phyloP scores from a whole-genome alignment of 2,329 filamentous ascomycete genomes.

The Aspergillus pseudoglaucus region DNA sequence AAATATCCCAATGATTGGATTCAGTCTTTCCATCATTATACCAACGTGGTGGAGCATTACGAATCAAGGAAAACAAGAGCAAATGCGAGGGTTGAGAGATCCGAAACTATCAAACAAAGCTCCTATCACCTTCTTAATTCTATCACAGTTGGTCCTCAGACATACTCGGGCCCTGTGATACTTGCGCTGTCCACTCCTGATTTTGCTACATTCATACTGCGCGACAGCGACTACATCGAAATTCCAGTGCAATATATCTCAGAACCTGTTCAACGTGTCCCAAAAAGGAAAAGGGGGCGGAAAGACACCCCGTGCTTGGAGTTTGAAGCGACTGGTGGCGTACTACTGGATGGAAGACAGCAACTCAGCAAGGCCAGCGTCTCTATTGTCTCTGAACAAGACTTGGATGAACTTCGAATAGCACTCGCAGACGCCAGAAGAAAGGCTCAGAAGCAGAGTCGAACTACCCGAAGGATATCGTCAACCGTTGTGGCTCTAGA shows the following conservation, averaged over 20 bases:
- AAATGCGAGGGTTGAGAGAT: neutral
- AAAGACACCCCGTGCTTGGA: slow-evolving; percentile 1
- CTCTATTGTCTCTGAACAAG: slow-evolving; percentile 4
- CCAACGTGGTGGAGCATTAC: neutral
- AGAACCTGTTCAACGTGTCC: neutral
- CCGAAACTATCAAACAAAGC: neutral
- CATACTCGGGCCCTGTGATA: slow-evolving; percentile 2
- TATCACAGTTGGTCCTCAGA: neutral
- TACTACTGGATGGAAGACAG: slow-evolving; percentile 7
- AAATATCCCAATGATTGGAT: slow-evolving; percentile 1
- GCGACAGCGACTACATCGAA: slow-evolving; percentile 4
- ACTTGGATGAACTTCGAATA: slow-evolving; percentile 6
- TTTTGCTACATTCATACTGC: slow-evolving; percentile 8
- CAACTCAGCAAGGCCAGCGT: slow-evolving; percentile 1
- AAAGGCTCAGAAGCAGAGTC: neutral
- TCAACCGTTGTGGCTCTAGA: slow-evolving; percentile 11
- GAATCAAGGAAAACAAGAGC: neutral
- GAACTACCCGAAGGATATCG: slow-evolving; percentile 6
- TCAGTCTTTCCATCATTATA: slow-evolving; percentile 5
- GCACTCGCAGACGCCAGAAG: slow-evolving; percentile 1
- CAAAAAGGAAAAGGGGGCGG: neutral
- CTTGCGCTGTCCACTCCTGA: slow-evolving; percentile 1
- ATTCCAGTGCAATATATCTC: slow-evolving; percentile 2
- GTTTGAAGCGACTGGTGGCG: neutral
- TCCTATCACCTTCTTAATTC: slow-evolving; percentile 7